phyloP scores from a whole-genome alignment of 768 basidiomycete genomes.

The Lanmaoa rubissima region DNA sequence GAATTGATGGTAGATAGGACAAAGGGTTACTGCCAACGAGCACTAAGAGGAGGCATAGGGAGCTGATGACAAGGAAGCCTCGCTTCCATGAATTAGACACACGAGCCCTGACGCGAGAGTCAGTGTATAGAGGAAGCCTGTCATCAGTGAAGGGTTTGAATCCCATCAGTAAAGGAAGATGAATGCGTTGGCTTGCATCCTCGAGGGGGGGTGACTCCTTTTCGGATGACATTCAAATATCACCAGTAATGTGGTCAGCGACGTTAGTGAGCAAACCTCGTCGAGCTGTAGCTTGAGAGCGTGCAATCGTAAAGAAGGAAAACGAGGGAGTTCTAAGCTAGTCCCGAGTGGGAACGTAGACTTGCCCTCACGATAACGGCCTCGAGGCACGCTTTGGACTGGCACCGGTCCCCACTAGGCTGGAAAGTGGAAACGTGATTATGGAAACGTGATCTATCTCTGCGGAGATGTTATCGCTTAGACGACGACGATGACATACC shows the following conservation, averaged over 20 bases:
- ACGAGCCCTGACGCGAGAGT: background rate
- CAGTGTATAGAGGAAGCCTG: conserved; percentile 20
- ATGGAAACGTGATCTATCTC: background rate
- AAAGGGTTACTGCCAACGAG: conserved; percentile 1
- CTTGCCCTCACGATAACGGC: background rate
- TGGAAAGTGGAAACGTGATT: too few relatives aligned
- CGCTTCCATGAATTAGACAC: conserved; percentile 12
- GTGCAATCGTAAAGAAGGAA: background rate
- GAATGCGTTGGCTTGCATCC: background rate
- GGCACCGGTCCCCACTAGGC: too few relatives aligned
- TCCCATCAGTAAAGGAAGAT: background rate
- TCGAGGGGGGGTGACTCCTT: background rate
- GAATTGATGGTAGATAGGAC: background rate
- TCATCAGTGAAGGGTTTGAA: conserved; percentile 1
- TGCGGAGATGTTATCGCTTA: conserved; percentile 5
- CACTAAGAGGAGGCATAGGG: conserved; percentile 14
- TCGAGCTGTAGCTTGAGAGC: background rate
- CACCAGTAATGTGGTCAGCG: background rate
- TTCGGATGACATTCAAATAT: conserved; percentile 9
- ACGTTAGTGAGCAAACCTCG: background rate
- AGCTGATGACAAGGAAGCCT: conserved; percentile 4
- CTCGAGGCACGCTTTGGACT: background rate
- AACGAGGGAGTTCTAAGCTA: background rate
- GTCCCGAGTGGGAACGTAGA: too few relatives aligned
- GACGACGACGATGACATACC: conserved; percentile 2